These are phyloP conservation scores for Astraeus odoratus DNA, from an alignment of 768 basidiomycete species.

Conservation along the genomic window DNA sequence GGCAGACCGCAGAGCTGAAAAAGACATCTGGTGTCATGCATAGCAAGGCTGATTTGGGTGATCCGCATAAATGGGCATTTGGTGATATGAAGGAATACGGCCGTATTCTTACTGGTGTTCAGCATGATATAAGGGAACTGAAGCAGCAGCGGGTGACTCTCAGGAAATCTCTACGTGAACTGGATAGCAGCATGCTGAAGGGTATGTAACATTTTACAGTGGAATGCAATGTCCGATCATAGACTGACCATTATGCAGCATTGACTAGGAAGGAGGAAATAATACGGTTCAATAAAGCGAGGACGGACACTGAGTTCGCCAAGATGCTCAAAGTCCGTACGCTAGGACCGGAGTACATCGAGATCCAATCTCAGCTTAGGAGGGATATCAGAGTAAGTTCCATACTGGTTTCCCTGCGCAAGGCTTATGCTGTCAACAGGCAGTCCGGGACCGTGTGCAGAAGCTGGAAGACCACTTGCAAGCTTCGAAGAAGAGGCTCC, in stretches of 20 bases:
- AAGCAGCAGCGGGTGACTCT: conserved; percentile 37
- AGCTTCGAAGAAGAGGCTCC: conserved; percentile 61
- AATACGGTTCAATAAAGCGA: conserved; percentile 68
- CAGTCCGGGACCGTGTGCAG: conserved; percentile 64
- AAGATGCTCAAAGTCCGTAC: conserved; percentile 66
- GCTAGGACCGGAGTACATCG: conserved; percentile 85
- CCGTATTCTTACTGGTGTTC: conserved; percentile 27
- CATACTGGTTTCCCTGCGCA: neutral
- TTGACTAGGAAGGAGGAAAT: conserved; percentile 82
- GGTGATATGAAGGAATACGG: conserved; percentile 49
- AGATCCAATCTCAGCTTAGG: conserved; percentile 72
- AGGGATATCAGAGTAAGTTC: conserved; percentile 59
- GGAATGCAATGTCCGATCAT: neutral
- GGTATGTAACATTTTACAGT: conserved; percentile 32
- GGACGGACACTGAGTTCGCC: conserved; percentile 71
- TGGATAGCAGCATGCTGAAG: conserved; percentile 63
- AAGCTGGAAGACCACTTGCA: conserved; percentile 74
- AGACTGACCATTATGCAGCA: conserved; percentile 38
- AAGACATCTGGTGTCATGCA: conserved; percentile 33
- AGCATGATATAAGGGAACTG: conserved; percentile 45
- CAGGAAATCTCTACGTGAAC: conserved; percentile 40
- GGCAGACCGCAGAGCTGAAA: conserved; percentile 30
- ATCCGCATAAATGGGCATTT: conserved; percentile 45
- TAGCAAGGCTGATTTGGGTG: conserved; percentile 39
- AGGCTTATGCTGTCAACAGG: conserved; percentile 31